Evolutionary conservation across 345 rosid species (phyloP).

Genomic region (Raphanus sativus): DNA sequence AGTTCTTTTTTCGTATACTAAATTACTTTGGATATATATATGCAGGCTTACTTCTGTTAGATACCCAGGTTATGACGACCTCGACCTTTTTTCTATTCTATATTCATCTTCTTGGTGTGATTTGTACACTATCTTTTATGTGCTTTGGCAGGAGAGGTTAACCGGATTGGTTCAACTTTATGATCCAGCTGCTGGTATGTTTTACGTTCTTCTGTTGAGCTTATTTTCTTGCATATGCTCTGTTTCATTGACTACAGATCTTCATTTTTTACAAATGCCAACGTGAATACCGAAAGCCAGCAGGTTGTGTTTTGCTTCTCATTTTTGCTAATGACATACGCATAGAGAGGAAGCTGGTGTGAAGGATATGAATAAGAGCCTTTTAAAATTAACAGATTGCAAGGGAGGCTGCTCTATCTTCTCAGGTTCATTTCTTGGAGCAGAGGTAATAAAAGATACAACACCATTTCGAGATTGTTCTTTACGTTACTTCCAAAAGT

Average conservation of each 20-base stretch:
- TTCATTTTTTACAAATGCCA: neutral
- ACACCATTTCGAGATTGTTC: neutral
- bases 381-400: neutral
- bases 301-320: conserved; percentile 2
- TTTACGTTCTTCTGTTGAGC: neutral
- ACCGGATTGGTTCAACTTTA: neutral
- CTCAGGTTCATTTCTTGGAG: neutral
- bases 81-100: no score
- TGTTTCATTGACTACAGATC: neutral
- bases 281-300: neutral
- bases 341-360: neutral
- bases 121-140: neutral
- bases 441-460: neutral
- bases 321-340: neutral
- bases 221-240: neutral
- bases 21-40: no score
- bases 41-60: no score
- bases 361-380: neutral
- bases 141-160: neutral
- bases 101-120: neutral
- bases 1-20: no score
- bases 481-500: neutral
- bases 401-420: neutral
- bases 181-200: neutral
- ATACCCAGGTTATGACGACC: no score